A percentile compares a stretch with the other conserved stretches of the same genome.
Evolutionary conservation across 2,329 filamentous ascomycete genomes (phyloP).

Genomic region (Pseudogymnoascus sp.): DNA sequence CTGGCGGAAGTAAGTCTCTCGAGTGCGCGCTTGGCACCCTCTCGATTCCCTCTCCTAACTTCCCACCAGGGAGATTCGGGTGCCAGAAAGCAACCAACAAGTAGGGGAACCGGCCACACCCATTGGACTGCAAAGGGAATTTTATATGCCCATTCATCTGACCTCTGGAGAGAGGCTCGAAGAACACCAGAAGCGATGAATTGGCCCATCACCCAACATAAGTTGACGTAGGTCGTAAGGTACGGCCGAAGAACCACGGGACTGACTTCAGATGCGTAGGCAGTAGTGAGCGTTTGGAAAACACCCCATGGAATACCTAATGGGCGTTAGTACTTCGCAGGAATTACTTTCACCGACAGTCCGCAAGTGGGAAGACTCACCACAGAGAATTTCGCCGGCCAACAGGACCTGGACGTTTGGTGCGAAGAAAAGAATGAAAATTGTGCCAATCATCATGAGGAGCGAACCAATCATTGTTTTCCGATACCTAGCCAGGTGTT

Average conservation of each 20-base stretch:
- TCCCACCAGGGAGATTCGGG: constrained; percentile 29
- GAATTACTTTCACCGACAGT: constrained; percentile 28
- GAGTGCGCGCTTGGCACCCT: constrained; percentile 39
- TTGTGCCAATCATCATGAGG: constrained; percentile 35
- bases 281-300: constrained; percentile 34
- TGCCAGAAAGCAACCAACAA: background rate
- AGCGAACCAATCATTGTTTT: constrained; percentile 40
- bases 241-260: constrained; percentile 44
- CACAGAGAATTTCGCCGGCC: constrained; percentile 41
- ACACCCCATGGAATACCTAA: constrained; percentile 40
- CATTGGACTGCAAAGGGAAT: constrained; percentile 41
- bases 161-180: constrained; percentile 34
- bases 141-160: constrained; percentile 39
- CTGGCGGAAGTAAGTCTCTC: constrained; percentile 32
- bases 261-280: constrained; percentile 38
- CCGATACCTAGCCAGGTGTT: constrained; percentile 31
- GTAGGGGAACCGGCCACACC: constrained; percentile 38
- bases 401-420: constrained; percentile 38
- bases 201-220: constrained; percentile 42
- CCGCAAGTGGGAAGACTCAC: constrained; percentile 36
- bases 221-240: constrained; percentile 43
- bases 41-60: constrained; percentile 34
- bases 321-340: background rate
- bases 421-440: constrained; percentile 45
- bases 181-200: constrained; percentile 40